Conservation (phyloP, 139 green algal genomes). For the Spirogloea muscicola region DNA sequence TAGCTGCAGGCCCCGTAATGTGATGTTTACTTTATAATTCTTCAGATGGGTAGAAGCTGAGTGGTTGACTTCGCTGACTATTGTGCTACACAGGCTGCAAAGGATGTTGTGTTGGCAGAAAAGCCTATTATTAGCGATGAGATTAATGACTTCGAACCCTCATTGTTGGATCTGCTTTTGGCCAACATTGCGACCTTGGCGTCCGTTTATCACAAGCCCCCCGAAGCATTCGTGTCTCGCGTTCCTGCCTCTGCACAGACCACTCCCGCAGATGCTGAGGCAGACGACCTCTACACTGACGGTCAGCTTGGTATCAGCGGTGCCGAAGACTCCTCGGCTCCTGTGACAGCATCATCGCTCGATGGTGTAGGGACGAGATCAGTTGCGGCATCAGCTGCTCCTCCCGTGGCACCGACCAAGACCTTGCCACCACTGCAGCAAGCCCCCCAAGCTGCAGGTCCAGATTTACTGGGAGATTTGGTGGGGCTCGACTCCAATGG, state of each 20-base stretch:
- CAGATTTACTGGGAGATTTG: conserved; percentile 33
- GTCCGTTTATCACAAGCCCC: conserved; percentile 91
- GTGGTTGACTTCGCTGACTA: too few species aligned
- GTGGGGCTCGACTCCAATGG: conserved; percentile 6
- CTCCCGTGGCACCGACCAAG: neutral
- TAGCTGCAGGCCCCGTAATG: too few species aligned
- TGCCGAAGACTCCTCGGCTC: conserved; percentile 11
- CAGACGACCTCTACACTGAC: neutral
- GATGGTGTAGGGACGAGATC: neutral
- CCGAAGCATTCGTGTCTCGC: conserved; percentile 55
- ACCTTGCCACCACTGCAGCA: neutral
- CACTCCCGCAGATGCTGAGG: neutral
- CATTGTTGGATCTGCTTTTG: conserved; percentile 75
- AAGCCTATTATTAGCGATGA: conserved; percentile 88
- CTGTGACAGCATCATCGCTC: conserved; percentile 13
- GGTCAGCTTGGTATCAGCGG: conserved; percentile 10
- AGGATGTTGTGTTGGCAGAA: conserved; percentile 88
- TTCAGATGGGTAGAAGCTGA: too few species aligned
- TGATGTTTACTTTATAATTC: too few species aligned
- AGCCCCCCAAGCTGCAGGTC: neutral
- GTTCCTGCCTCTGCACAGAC: too few species aligned
- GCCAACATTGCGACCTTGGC: conserved; percentile 74
- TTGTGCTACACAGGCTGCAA: too few species aligned
- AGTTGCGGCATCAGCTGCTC: conserved; percentile 9
- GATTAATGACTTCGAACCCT: conserved; percentile 65